phyloP scores from a whole-genome alignment of 805 yeast genomes.

The Teunomyces lycoperdinae region DNA sequence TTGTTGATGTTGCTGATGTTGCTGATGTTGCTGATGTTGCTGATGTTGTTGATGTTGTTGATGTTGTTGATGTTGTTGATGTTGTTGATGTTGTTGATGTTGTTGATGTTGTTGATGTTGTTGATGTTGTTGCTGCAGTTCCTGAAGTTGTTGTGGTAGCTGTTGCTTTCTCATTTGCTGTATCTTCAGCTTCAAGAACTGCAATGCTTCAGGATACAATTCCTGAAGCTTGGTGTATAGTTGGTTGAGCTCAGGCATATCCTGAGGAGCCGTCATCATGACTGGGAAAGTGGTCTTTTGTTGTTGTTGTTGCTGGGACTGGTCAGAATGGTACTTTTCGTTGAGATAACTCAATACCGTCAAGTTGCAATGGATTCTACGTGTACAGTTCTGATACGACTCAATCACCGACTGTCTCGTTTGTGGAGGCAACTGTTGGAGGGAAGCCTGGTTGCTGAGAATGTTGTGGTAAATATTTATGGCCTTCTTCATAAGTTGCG shows the following conservation, averaged over 20 bases:
- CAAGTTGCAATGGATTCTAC: slow-evolving; percentile 42
- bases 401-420: slow-evolving; percentile 31
- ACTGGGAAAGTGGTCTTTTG: slow-evolving; percentile 42
- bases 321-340: slow-evolving; percentile 35
- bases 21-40: neutral
- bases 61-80: slow-evolving; percentile 8
- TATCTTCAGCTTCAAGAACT: slow-evolving; percentile 37
- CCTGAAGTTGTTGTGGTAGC: slow-evolving; percentile 13
- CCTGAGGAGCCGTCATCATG: slow-evolving; percentile 53
- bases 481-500: slow-evolving; percentile 42
- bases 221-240: slow-evolving; percentile 47
- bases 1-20: neutral
- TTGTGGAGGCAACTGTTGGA: slow-evolving; percentile 30
- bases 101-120: slow-evolving; percentile 12
- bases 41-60: slow-evolving; percentile 10
- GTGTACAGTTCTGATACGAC: slow-evolving; percentile 38
- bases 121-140: slow-evolving; percentile 10
- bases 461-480: slow-evolving; percentile 33
- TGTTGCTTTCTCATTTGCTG: slow-evolving; percentile 36
- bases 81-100: slow-evolving; percentile 10
- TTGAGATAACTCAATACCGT: slow-evolving; percentile 37
- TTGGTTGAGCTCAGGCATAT: slow-evolving; percentile 50
- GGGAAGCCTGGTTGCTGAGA: slow-evolving; percentile 32
- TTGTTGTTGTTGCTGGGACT: slow-evolving; percentile 19
- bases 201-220: slow-evolving; percentile 54